A percentile compares a stretch with the other conserved stretches of the same genome.
Conservation (phyloP, 2,329 filamentous ascomycete genomes). For the Fusarium sp. region DNA sequence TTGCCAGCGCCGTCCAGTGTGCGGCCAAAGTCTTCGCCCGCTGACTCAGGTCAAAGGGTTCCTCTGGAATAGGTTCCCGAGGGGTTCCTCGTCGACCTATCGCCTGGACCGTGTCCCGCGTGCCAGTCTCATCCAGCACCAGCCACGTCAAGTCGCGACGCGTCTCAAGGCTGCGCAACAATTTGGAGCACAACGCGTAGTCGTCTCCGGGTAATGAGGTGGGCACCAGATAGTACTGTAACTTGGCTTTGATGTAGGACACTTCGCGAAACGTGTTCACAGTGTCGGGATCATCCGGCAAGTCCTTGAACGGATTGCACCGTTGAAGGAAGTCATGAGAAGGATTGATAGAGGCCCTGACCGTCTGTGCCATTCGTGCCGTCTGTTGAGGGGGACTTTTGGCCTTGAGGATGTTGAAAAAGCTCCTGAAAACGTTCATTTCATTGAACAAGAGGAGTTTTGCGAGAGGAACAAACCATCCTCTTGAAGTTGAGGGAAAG, state of each 20-base stretch:
- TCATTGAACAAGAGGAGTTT: not conserved
- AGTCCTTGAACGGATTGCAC: constrained; percentile 28
- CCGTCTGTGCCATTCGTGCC: constrained; percentile 18
- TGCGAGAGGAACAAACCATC: not conserved
- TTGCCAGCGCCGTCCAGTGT: constrained; percentile 11
- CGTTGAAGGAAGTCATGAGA: constrained; percentile 24
- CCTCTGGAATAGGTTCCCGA: constrained; percentile 21
- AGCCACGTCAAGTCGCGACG: constrained; percentile 29
- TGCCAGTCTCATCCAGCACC: constrained; percentile 21
- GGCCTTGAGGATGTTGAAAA: constrained; percentile 25
- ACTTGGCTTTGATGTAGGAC: constrained; percentile 18
- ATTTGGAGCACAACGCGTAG: constrained; percentile 21
- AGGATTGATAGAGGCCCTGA: constrained; percentile 8
- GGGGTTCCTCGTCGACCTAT: constrained; percentile 7
- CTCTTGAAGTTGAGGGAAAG: not conserved
- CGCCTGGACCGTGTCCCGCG: constrained; percentile 13
- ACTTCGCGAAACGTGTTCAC: constrained; percentile 29
- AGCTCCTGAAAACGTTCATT: constrained; percentile 24
- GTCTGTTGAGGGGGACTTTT: constrained; percentile 3
- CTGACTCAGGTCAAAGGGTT: constrained; percentile 15
- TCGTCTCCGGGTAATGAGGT: constrained; percentile 30
- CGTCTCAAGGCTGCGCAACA: constrained; percentile 29
- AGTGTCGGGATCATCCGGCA: constrained; percentile 17
- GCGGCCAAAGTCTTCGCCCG: constrained; percentile 16
- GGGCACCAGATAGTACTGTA: constrained; percentile 15